Conservation (phyloP, 177 flowering plant species). For the Vitis hybrid region DNA sequence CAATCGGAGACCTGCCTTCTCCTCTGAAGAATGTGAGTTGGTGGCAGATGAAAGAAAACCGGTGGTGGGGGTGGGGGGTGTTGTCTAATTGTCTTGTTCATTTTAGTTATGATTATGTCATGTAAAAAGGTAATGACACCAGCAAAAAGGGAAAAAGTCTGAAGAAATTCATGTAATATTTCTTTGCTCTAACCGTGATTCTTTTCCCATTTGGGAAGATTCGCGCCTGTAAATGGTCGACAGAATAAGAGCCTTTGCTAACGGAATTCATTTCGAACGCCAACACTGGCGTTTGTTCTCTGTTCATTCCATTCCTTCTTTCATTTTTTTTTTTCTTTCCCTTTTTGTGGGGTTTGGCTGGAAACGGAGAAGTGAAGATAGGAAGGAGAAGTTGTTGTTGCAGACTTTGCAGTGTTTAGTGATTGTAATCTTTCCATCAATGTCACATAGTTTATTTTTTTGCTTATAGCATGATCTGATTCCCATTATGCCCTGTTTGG, state of each 20-base stretch:
- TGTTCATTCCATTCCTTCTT: not conserved
- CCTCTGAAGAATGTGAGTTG: constrained; percentile 6
- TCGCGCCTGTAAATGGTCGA: constrained; percentile 28
- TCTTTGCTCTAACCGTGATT: constrained; percentile 4
- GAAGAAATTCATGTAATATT: constrained; percentile 15
- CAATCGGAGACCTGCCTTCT: constrained; percentile 35
- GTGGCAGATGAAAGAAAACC: not conserved
- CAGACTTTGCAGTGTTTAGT: not conserved
- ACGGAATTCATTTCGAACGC: constrained; percentile 13
- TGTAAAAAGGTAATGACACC: constrained; percentile 19
- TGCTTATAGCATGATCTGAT: too few relatives aligned
- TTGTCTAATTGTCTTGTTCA: not conserved
- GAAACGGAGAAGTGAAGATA: not conserved
- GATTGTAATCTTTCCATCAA: not conserved
- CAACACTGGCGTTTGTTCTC: too few relatives aligned
- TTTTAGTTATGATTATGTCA: not conserved
- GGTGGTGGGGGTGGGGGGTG: not conserved
- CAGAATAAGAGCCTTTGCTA: constrained; percentile 29
- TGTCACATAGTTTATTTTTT: too few relatives aligned
- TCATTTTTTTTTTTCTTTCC: not conserved
- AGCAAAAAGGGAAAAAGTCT: constrained; percentile 5
- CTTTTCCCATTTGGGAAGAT: constrained; percentile 12
- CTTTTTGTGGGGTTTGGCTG: too few relatives aligned
- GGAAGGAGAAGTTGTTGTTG: not conserved
- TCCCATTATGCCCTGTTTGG: too few relatives aligned